A percentile compares a stretch with the other conserved stretches of the same genome.
phyloP scores from a whole-genome alignment of 192 early-diverging fungal genomes.

The Mortierella claussenii region DNA sequence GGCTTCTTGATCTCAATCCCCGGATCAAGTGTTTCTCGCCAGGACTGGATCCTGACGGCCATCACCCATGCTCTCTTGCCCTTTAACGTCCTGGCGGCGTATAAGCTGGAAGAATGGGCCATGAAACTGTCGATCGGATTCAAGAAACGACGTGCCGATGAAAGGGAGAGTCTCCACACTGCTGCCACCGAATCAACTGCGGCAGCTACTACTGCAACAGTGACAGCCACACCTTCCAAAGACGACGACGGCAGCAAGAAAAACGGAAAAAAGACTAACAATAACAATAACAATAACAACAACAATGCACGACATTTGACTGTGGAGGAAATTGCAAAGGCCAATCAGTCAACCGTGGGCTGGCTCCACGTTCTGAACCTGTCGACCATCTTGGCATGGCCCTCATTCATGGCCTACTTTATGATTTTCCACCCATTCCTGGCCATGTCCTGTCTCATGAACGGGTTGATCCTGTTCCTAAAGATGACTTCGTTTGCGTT shows the following conservation, averaged over 20 bases:
- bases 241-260: constrained; percentile 7
- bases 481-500: constrained; percentile 85
- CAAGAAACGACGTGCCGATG: constrained; percentile 33
- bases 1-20: constrained; percentile 83
- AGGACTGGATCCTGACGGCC: constrained; percentile 67
- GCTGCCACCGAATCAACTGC: not conserved
- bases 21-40: constrained; percentile 55
- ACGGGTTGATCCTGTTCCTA: constrained; percentile 76
- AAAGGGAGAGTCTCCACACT: not conserved
- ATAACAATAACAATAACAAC: not conserved
- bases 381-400: constrained; percentile 62
- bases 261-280: not conserved
- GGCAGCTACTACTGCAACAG: constrained; percentile 8
- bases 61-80: constrained; percentile 63
- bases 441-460: constrained; percentile 69
- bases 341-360: constrained; percentile 34
- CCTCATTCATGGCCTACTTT: constrained; percentile 73
- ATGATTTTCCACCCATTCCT: constrained; percentile 76
- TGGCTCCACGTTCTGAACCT: constrained; percentile 67
- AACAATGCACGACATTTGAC: constrained; percentile 3
- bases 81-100: constrained; percentile 66
- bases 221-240: too few species aligned
- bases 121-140: constrained; percentile 23
- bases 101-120: constrained; percentile 68
- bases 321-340: constrained; percentile 35